Evolutionary conservation across 2,329 filamentous ascomycete genomes (phyloP).

Genomic region (Aspergillus caelatus): DNA sequence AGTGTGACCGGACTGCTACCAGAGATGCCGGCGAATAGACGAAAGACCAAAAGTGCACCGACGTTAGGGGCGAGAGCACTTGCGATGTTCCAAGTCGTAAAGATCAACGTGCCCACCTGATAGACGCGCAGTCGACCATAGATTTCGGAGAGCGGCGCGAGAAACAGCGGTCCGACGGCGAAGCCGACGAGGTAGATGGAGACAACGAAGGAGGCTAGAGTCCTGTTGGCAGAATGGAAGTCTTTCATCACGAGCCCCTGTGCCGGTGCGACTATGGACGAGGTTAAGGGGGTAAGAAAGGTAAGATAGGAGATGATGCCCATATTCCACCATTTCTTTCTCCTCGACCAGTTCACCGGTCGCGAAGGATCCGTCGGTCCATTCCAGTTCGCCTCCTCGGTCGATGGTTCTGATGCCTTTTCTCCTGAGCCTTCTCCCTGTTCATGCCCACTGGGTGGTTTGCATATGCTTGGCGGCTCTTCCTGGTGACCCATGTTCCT

Average conservation of each 20-base stretch:
- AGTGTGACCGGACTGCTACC: not conserved
- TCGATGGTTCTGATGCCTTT: not conserved
- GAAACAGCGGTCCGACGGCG: not conserved
- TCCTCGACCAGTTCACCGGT: not conserved
- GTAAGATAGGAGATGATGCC: not conserved
- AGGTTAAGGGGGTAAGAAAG: not conserved
- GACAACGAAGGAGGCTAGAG: not conserved
- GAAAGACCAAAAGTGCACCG: not conserved
- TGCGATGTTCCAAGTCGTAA: not conserved
- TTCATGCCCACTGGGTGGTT: not conserved
- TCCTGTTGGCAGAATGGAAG: not conserved
- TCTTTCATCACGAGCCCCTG: not conserved
- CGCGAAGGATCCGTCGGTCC: not conserved
- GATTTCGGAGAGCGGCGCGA: not conserved
- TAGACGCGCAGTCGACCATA: not conserved
- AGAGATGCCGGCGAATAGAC: not conserved
- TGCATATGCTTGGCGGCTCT: not conserved
- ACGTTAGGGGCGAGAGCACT: not conserved
- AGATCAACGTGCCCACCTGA: not conserved
- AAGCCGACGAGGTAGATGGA: not conserved
- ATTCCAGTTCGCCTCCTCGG: not conserved
- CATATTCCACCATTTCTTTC: not conserved
- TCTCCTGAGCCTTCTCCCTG: not conserved
- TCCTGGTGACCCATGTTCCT: not conserved
- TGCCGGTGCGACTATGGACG: not conserved